phyloP scores from a whole-genome alignment of 129 eudicot species.

The Centaurea solstitialis region DNA sequence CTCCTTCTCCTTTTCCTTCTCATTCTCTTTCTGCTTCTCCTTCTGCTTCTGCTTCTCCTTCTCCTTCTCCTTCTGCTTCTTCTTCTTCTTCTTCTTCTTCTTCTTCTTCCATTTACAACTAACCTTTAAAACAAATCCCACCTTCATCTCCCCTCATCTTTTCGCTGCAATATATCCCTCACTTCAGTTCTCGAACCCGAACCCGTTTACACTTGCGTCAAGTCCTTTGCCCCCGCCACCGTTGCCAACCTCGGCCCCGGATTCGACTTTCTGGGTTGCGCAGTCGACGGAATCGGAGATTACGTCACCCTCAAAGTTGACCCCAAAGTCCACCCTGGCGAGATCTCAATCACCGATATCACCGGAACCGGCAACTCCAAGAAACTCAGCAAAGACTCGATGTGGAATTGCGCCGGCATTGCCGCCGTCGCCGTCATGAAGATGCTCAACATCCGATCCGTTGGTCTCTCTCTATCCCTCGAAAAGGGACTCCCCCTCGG shows the following conservation, averaged over 20 bases:
- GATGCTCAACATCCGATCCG: background rate
- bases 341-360: background rate
- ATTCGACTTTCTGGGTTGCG: background rate
- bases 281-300: background rate
- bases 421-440: background rate
- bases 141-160: background rate
- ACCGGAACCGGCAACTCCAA: background rate
- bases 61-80: too few relatives aligned
- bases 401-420: background rate
- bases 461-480: constrained; percentile 42
- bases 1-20: too few relatives aligned
- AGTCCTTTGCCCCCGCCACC: constrained; percentile 3
- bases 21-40: too few relatives aligned
- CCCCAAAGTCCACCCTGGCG: background rate
- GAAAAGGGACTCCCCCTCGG: constrained; percentile 71
- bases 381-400: background rate
- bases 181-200: background rate
- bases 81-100: too few relatives aligned
- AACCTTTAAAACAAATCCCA: background rate
- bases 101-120: background rate
- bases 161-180: background rate
- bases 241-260: constrained; percentile 3
- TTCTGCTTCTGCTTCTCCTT: too few relatives aligned
- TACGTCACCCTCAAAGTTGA: background rate
- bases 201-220: background rate